Percentiles rank a stretch among this genome's conserved stretches.
These are phyloP conservation scores for Gelatoporia subvermispora DNA, from an alignment of 768 basidiomycete genomes.

Conservation along the genomic window DNA sequence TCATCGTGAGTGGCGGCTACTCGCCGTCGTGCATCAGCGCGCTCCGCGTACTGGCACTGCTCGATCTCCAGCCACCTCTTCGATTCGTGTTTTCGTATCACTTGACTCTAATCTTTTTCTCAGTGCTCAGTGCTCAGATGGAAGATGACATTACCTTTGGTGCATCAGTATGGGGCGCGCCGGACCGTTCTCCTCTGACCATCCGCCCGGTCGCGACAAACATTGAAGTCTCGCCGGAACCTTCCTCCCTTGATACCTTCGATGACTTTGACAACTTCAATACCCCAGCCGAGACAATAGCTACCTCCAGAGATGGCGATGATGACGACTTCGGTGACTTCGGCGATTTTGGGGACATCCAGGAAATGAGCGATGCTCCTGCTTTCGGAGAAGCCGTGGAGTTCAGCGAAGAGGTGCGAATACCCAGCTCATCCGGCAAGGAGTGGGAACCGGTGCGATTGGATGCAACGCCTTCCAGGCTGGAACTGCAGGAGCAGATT, in stretches of 20 bases:
- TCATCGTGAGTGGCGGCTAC: too few relatives aligned
- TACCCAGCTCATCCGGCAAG: constrained; percentile 34
- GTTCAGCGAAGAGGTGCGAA: constrained; percentile 35
- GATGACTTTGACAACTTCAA: constrained; percentile 59
- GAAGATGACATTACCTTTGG: constrained; percentile 72
- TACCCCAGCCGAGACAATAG: constrained; percentile 37
- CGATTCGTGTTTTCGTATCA: too few relatives aligned
- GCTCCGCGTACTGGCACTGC: too few relatives aligned
- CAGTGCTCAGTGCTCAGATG: too few relatives aligned
- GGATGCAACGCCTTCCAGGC: constrained; percentile 56
- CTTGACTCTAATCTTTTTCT: too few relatives aligned
- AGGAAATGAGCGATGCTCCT: constrained; percentile 29
- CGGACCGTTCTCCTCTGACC: constrained; percentile 30
- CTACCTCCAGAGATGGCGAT: constrained; percentile 33
- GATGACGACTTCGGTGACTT: constrained; percentile 87
- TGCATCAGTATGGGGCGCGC: constrained; percentile 67
- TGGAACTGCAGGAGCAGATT: constrained; percentile 56
- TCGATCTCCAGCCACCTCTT: too few relatives aligned
- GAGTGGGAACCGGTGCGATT: constrained; percentile 62
- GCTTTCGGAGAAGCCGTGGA: constrained; percentile 21
- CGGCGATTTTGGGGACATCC: constrained; percentile 76
- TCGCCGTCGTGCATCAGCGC: too few relatives aligned
- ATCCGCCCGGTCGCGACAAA: constrained; percentile 20
- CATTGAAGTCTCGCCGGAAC: constrained; percentile 13
- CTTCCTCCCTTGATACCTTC: constrained; percentile 21